These are phyloP conservation scores for Phytophthora capsici DNA, from an alignment of 352 stramenopile genomes.

Conservation along the genomic window DNA sequence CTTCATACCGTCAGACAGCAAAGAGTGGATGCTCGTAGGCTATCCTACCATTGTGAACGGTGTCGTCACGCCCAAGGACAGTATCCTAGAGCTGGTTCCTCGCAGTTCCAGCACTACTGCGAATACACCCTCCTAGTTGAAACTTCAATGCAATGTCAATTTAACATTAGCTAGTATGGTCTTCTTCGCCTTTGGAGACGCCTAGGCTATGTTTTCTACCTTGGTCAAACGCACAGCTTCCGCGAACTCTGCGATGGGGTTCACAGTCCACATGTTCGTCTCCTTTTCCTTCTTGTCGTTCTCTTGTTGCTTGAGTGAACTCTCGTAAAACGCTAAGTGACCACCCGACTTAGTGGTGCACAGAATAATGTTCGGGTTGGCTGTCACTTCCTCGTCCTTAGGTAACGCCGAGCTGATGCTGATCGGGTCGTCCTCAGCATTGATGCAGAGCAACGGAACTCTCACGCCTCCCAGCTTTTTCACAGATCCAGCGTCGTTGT, in stretches of 20 bases:
- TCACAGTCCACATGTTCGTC: slow-evolving; percentile 53
- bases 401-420: slow-evolving; percentile 48
- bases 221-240: slow-evolving; percentile 49
- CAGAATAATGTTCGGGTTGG: slow-evolving; percentile 71
- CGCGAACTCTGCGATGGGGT: slow-evolving; percentile 59
- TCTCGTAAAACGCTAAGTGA: slow-evolving; percentile 77
- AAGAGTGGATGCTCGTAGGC: slow-evolving; percentile 42
- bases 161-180: too few relatives aligned
- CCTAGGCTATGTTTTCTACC: slow-evolving; percentile 1
- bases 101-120: slow-evolving; percentile 12
- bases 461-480: slow-evolving; percentile 42
- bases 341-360: slow-evolving; percentile 67
- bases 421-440: slow-evolving; percentile 70
- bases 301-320: slow-evolving; percentile 26
- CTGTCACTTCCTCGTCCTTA: slow-evolving; percentile 32
- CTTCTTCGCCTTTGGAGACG: neutral
- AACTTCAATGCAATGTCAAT: too few relatives aligned
- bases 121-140: neutral
- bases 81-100: slow-evolving; percentile 24
- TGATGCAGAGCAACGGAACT: slow-evolving; percentile 72
- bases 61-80: slow-evolving; percentile 17
- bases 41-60: slow-evolving; percentile 24
- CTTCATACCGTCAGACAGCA: slow-evolving; percentile 30
- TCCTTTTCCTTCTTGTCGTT: slow-evolving; percentile 3
- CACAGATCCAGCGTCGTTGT: slow-evolving; percentile 57